These are phyloP conservation scores for Helicostylum pulchrum DNA, from an alignment of 192 early-diverging fungal genomes.

Conservation along the genomic window DNA sequence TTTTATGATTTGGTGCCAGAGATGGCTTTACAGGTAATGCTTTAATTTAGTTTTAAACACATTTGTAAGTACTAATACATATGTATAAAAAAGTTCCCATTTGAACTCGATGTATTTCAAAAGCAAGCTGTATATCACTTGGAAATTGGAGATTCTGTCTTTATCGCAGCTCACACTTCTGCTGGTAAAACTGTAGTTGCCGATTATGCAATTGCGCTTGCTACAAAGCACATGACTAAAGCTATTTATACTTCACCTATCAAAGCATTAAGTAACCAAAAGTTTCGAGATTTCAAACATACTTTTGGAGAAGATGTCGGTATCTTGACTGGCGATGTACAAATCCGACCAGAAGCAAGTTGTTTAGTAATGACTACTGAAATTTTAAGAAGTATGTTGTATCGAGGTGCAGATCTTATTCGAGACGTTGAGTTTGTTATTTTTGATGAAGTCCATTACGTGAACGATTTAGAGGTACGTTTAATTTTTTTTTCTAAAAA, in stretches of 20 bases:
- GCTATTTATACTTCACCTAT: conserved; percentile 98
- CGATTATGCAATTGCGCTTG: conserved; percentile 96
- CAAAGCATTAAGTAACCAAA: conserved; percentile 98
- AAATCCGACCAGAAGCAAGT: conserved; percentile 93
- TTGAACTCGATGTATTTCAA: conserved; percentile 96
- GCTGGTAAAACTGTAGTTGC: conserved; percentile 98
- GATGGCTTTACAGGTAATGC: conserved; percentile 67
- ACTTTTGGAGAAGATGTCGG: conserved; percentile 87
- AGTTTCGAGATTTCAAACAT: conserved; percentile 91
- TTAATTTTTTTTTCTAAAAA: background rate
- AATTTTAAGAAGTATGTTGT: conserved; percentile 96
- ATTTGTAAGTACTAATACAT: background rate
- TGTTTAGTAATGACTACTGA: conserved; percentile 99
- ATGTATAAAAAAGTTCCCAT: conserved; percentile 63
- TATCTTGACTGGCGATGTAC: conserved; percentile 96
- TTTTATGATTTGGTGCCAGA: conserved; percentile 90
- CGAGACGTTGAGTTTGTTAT: conserved; percentile 99
- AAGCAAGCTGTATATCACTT: conserved; percentile 95
- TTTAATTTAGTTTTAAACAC: background rate
- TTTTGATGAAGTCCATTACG: conserved; percentile 99
- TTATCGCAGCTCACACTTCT: conserved; percentile 97
- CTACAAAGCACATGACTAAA: conserved; percentile 82
- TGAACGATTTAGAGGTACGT: conserved; percentile 75
- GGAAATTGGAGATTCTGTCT: conserved; percentile 92
- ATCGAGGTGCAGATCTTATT: conserved; percentile 93